phyloP scores from a whole-genome alignment of 345 rosid genomes.

The Eucalyptus guilfoylei region DNA sequence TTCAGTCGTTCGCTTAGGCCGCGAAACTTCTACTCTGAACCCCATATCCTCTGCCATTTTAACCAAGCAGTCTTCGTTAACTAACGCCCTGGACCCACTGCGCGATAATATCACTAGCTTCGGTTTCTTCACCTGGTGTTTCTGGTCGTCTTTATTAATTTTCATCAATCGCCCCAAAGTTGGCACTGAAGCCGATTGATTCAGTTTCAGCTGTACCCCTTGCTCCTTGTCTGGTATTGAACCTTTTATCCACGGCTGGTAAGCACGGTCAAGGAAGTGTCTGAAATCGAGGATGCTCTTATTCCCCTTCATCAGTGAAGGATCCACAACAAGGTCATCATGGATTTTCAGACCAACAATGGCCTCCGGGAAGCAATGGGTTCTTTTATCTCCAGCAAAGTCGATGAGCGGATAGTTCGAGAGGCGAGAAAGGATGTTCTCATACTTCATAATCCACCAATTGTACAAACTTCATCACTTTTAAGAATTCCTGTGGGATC shows the following conservation, averaged over 20 bases:
- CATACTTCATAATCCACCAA: slow-evolving; percentile 83
- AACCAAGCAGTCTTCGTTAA: slow-evolving; percentile 44
- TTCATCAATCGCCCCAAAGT: not conserved
- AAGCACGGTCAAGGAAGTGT: slow-evolving; percentile 45
- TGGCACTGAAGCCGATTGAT: slow-evolving; percentile 2
- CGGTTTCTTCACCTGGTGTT: slow-evolving; percentile 19
- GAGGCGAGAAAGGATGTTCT: slow-evolving; percentile 37
- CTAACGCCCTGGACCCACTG: slow-evolving; percentile 54
- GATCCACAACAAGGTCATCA: slow-evolving; percentile 53
- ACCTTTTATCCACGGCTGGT: slow-evolving; percentile 31
- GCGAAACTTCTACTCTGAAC: slow-evolving; percentile 36
- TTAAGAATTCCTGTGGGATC: too few relatives aligned
- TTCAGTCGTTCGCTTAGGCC: slow-evolving; percentile 44
- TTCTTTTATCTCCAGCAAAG: slow-evolving; percentile 48
- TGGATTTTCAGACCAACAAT: slow-evolving; percentile 69
- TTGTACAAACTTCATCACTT: too few relatives aligned
- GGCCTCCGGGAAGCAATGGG: slow-evolving; percentile 76
- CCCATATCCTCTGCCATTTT: slow-evolving; percentile 51
- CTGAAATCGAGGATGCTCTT: slow-evolving; percentile 47
- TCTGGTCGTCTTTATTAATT: not conserved
- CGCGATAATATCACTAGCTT: slow-evolving; percentile 57
- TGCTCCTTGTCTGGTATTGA: slow-evolving; percentile 29
- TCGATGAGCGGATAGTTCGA: slow-evolving; percentile 40
- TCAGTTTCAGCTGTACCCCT: slow-evolving; percentile 12
- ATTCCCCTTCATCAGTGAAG: slow-evolving; percentile 24